Evolutionary conservation across 2,329 filamentous ascomycete genomes (phyloP).

Genomic region (Corinectria fuckeliana): DNA sequence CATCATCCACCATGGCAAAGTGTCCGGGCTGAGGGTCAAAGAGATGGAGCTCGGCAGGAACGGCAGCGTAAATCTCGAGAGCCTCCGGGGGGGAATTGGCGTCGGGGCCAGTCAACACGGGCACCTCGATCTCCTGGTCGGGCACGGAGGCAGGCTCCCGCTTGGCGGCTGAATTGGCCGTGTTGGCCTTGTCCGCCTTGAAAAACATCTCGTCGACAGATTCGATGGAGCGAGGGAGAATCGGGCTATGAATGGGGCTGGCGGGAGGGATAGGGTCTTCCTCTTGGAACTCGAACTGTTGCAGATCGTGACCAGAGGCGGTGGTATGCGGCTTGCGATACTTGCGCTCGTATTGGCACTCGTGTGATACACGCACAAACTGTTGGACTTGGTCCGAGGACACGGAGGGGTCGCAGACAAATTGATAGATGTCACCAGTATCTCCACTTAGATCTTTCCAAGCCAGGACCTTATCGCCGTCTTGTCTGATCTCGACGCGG

Average conservation of each 20-base stretch:
- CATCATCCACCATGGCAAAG: conserved; percentile 80
- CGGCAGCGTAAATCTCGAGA: conserved; percentile 74
- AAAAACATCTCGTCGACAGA: conserved; percentile 63
- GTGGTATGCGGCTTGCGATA: conserved; percentile 80
- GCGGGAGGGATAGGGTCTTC: conserved; percentile 69
- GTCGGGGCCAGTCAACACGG: conserved; percentile 30
- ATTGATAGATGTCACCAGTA: conserved; percentile 94
- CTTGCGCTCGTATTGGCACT: conserved; percentile 98
- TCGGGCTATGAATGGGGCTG: conserved; percentile 67
- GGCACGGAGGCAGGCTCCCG: conserved; percentile 46
- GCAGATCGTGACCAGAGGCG: conserved; percentile 81
- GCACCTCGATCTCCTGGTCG: conserved; percentile 42
- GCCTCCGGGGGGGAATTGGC: conserved; percentile 64
- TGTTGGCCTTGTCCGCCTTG: conserved; percentile 52
- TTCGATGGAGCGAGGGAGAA: conserved; percentile 60
- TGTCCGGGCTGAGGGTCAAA: conserved; percentile 89
- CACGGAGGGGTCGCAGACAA: conserved; percentile 84
- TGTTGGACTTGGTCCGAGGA: conserved; percentile 74
- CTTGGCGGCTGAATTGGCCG: conserved; percentile 56
- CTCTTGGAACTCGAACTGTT: conserved; percentile 79
- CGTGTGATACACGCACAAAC: conserved; percentile 82
- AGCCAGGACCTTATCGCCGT: conserved; percentile 84
- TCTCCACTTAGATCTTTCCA: conserved; percentile 97
- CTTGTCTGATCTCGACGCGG: conserved; percentile 80
- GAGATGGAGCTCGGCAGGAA: conserved; percentile 85